Evolutionary conservation across 768 basidiomycete species (phyloP), one percentile per base, ranked within the genome.

Genomic region (Rhizopogon vesiculosus): DNA sequence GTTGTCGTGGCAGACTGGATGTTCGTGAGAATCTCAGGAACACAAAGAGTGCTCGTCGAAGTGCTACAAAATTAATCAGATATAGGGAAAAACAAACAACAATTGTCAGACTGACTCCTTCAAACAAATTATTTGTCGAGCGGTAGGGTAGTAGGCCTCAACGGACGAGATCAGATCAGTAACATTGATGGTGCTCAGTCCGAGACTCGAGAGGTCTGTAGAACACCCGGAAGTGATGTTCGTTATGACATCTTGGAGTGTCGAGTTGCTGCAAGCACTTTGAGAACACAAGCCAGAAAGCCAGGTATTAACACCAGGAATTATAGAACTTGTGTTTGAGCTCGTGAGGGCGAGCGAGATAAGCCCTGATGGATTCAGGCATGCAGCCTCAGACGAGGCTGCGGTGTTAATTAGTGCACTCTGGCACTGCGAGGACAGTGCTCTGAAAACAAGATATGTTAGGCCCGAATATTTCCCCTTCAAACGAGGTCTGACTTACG

Each of bases 41-140:
- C 61, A 64, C 89, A 91, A 56, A 85, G 72, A 38, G 78, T 66
- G 64, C 69, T 72, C 51, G 64, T 57, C 15, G 65, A 64, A 40
- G 75, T 70, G 58, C 73, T 72, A 59, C 48, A 56, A 42, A 54
- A 48, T 28, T 19, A 13, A 41, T 29, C 13, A 56, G 45, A 18
- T 10, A 16, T 54, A 39, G 49, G 2, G 42, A 1, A 38, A 10
- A 6, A 25, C 6, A 38, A 35, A n/a, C 29, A 13, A 40, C 18
- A 22, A 43, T 41, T 18, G 5, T 22, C 22, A 25, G 12, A 77
- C 84, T 58, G 64, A 90, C 89, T 88, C 79, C 56, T 83, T 77
- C 62, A 90, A 69, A 66, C 89, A 92, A 9, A 71, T 65, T 7
- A 85, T 63, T 58, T 85, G 66, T 51, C 87, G 76, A 3, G 74